Conservation (phyloP, 1,139 yeast genomes). For the Geotrichum macrosporum region DNA sequence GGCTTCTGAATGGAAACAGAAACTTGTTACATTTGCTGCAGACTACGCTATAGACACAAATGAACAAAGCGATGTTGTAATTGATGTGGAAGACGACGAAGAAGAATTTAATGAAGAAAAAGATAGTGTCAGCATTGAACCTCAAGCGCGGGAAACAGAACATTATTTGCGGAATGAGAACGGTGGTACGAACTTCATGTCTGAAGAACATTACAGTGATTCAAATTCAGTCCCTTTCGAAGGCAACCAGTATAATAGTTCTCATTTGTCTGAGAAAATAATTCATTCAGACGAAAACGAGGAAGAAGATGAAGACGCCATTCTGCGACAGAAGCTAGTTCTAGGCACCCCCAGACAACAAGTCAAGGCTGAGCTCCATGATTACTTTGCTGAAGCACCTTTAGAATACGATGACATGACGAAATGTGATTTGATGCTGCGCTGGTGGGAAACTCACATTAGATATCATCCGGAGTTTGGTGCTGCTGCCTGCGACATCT, state of each 20-base stretch:
- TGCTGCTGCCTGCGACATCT: constrained; percentile 10
- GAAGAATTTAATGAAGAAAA: constrained; percentile 54
- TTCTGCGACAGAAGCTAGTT: constrained; percentile 3
- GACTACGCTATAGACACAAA: neutral
- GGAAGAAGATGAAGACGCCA: neutral
- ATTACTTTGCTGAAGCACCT: constrained; percentile 8
- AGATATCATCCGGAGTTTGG: constrained; percentile 6
- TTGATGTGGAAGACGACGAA: constrained; percentile 55
- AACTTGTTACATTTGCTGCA: neutral
- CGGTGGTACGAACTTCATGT: too few species aligned
- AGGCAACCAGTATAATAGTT: neutral
- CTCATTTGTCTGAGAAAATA: neutral
- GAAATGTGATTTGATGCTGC: constrained; percentile 8
- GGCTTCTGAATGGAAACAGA: constrained; percentile 1
- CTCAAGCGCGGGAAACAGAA: constrained; percentile 32
- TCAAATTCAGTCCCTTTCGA: too few species aligned
- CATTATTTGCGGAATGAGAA: too few species aligned
- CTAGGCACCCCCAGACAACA: constrained; percentile 4
- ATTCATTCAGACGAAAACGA: constrained; percentile 4
- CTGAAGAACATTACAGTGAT: too few species aligned
- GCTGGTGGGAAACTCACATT: constrained; percentile 6
- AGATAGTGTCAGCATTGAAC: constrained; percentile 53
- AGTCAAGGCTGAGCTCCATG: constrained; percentile 6
- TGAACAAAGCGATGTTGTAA: constrained; percentile 51
- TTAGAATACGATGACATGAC: constrained; percentile 1